Conservation (phyloP, 768 basidiomycete species). For the Xanthoconium purpureum region DNA sequence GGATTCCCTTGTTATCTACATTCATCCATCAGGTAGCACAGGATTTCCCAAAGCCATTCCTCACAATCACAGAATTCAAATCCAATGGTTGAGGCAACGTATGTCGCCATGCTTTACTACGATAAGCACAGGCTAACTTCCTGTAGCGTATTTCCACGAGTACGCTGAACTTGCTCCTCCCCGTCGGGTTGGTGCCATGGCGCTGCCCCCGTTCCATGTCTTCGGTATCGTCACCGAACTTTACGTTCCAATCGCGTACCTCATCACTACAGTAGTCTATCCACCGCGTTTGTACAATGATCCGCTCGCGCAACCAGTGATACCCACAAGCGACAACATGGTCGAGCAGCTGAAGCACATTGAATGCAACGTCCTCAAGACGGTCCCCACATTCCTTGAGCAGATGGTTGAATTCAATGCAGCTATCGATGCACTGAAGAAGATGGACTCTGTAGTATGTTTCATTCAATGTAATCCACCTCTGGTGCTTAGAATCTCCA, state of each 20-base stretch:
- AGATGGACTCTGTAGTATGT: conserved; percentile 31
- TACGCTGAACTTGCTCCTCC: conserved; percentile 10
- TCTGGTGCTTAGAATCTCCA: conserved; percentile 6
- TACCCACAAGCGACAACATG: conserved; percentile 40
- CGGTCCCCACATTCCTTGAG: conserved; percentile 40
- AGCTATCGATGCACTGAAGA: conserved; percentile 24
- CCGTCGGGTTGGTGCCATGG: conserved; percentile 21
- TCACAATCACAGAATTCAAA: conserved; percentile 32
- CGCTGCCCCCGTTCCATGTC: conserved; percentile 28
- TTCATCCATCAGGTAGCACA: conserved; percentile 51
- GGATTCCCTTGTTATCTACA: conserved; percentile 40
- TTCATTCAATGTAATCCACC: neutral
- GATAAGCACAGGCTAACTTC: neutral
- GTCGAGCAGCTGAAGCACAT: conserved; percentile 33
- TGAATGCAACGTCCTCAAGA: conserved; percentile 31
- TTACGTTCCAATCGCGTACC: conserved; percentile 16
- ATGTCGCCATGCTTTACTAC: conserved; percentile 5
- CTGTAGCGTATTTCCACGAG: conserved; percentile 1
- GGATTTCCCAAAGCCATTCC: conserved; percentile 49
- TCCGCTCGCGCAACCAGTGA: conserved; percentile 29
- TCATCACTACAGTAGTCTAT: conserved; percentile 23
- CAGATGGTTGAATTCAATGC: conserved; percentile 32
- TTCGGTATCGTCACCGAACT: conserved; percentile 19
- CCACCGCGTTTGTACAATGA: conserved; percentile 25
- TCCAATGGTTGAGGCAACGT: conserved; percentile 38